Percentiles rank a stretch among this genome's conserved stretches.
Conservation (phyloP, 148 eudicot genomes). For the Limonium bicolor region DNA sequence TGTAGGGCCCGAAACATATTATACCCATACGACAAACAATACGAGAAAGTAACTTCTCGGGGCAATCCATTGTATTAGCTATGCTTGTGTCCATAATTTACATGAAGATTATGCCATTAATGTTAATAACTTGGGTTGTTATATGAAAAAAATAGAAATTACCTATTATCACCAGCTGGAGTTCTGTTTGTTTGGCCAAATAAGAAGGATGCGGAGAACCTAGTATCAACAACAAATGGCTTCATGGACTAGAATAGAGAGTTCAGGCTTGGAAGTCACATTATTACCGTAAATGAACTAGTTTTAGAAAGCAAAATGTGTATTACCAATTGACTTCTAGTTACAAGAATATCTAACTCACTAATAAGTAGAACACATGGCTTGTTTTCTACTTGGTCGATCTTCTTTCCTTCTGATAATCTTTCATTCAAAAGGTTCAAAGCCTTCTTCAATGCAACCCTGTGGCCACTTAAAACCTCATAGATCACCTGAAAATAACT, state of each 20-base stretch:
- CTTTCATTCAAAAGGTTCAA: conserved; percentile 71
- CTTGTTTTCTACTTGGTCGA: conserved; percentile 52
- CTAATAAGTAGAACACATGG: conserved; percentile 93
- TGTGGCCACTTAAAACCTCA: conserved; percentile 85
- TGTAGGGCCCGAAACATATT: conserved; percentile 91
- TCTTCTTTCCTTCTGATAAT: conserved; percentile 56
- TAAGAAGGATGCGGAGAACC: conserved; percentile 97
- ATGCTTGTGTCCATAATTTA: conserved; percentile 39
- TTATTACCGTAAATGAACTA: too few species aligned
- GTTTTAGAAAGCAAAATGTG: too few species aligned
- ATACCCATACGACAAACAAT: conserved; percentile 99
- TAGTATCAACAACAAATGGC: conserved; percentile 12
- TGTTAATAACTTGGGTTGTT: too few species aligned
- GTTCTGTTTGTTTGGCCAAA: conserved; percentile 96
- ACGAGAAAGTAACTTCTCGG: conserved; percentile 98
- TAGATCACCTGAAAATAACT: conserved; percentile 69
- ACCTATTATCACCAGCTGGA: conserved; percentile 93
- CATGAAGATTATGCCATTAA: background rate
- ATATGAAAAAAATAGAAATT: conserved; percentile 1
- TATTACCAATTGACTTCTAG: conserved; percentile 94
- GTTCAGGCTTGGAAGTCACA: too few species aligned
- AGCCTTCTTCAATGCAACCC: conserved; percentile 92
- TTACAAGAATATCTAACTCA: conserved; percentile 93
- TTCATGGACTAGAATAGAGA: background rate
- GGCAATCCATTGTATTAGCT: conserved; percentile 99